Base-by-base conservation (phyloP, 2,329 filamentous ascomycete species). In the Penicillium sp. region DNA sequence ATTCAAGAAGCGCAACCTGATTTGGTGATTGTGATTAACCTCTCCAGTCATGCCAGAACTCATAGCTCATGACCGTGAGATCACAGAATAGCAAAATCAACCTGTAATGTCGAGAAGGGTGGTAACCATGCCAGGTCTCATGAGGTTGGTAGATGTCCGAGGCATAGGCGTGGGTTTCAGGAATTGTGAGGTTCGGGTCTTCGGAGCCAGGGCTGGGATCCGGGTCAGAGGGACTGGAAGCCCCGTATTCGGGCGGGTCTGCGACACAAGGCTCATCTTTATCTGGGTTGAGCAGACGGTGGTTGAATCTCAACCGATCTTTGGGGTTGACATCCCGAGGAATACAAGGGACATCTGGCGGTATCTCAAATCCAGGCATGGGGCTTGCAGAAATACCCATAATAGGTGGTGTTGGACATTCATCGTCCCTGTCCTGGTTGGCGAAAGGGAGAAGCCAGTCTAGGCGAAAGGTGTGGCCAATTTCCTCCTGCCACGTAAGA, bases 31-130 rank as follows among this genome's bases (percentile, higher is more conserved):
- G 8, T 1, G 8, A 25, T 59, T 52, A 55, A 55, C 49, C 43
- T 23, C 68, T 70, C 75, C 75, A 76, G 23, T 75, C 70, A 49
- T 77, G 76, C 71, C 73, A 79, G 36, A 88, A 75, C 73, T 87
- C 85, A 71, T 86, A 88, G 58, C 79, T 83, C 72, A 86, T 69
- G 8, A 87, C 74, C 0, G 80, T 81, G 60, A 84, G 79, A 67
- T 88, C 82, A 17, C 70, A 72, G 68, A 82, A 88, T 58, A 80
- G 79, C 66, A 88, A 71, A 60, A 88, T 68, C 21, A 88, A 61
- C 29, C 86, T 70, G 60, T 81, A 81, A 44, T 75, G 73, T 21
- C 79, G 77, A 17, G 74, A 78, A 21, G 71, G 70, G 43, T 76
- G 74, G 49, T 67, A 70, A 15, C 75, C 73, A 41, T 74, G 73